Percentiles rank a stretch among this genome's conserved stretches.
Conservation (phyloP, 1,284 basidiomycete genomes). For the Ceratobasidium sp. region DNA sequence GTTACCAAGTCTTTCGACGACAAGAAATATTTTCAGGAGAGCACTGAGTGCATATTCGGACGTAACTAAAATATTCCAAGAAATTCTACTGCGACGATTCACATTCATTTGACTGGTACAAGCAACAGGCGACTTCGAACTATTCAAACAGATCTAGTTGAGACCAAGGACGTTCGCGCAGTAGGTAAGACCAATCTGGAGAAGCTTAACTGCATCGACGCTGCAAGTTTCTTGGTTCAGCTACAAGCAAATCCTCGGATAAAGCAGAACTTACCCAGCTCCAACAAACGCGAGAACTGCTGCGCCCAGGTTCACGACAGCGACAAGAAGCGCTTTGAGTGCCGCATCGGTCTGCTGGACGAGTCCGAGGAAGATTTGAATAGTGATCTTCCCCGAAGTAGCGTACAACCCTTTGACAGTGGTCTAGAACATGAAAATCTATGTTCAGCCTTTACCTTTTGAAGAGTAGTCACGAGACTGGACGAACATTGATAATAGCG, state of each 20-base stretch:
- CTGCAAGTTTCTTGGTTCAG: neutral
- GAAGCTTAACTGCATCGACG: slow-evolving; percentile 6
- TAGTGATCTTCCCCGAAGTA: slow-evolving; percentile 7
- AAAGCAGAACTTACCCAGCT: neutral
- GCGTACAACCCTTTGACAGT: neutral
- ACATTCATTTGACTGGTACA: neutral
- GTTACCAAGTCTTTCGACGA: too few relatives aligned
- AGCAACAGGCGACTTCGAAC: neutral
- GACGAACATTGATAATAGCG: neutral
- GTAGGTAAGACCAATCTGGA: neutral
- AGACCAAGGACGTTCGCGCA: slow-evolving; percentile 7
- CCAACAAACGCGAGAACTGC: neutral
- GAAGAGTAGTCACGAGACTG: neutral
- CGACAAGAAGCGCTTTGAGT: neutral
- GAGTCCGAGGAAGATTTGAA: neutral
- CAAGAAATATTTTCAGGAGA: too few relatives aligned
- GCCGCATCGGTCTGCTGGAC: neutral
- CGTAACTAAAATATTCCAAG: neutral
- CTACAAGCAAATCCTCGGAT: neutral
- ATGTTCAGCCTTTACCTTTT: too few relatives aligned
- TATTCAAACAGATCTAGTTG: neutral
- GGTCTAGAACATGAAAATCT: neutral
- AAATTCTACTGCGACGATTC: neutral
- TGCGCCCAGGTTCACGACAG: neutral
- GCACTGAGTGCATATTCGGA: neutral